Conservation (phyloP, 495 filamentous ascomycete genomes). For the Penicilliopsis zonata region DNA sequence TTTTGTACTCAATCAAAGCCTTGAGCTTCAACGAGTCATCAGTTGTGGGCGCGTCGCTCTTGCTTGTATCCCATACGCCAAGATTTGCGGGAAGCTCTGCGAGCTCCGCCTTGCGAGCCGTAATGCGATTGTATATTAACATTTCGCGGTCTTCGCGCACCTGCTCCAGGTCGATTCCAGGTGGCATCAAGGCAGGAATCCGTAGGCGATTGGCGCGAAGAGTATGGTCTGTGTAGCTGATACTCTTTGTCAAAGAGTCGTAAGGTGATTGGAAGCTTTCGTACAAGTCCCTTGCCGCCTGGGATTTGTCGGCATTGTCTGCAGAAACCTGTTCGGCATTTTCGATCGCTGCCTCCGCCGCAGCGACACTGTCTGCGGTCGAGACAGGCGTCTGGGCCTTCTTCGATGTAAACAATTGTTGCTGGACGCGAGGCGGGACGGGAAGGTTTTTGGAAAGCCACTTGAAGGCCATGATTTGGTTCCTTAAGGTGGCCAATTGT, state of each 20-base stretch:
- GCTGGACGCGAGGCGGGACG: conserved; percentile 60
- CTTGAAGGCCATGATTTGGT: conserved; percentile 77
- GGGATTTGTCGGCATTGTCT: conserved; percentile 17
- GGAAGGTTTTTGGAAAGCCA: conserved; percentile 67
- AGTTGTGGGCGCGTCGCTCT: conserved; percentile 52
- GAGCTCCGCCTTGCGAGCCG: conserved; percentile 67
- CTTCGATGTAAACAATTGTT: conserved; percentile 61
- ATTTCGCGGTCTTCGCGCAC: conserved; percentile 75
- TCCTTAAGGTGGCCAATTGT: conserved; percentile 57
- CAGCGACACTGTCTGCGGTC: conserved; percentile 42
- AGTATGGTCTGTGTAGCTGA: conserved; percentile 70
- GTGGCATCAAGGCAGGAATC: conserved; percentile 77
- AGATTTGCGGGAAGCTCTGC: conserved; percentile 72
- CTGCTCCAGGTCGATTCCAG: conserved; percentile 68
- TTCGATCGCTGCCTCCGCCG: conserved; percentile 41
- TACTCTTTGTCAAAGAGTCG: conserved; percentile 38
- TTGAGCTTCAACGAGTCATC: conserved; percentile 81
- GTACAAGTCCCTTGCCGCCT: conserved; percentile 32
- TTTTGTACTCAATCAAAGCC: conserved; percentile 87
- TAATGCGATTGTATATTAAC: conserved; percentile 81
- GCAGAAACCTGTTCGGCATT: conserved; percentile 24
- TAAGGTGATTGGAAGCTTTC: conserved; percentile 59
- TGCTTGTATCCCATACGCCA: conserved; percentile 67
- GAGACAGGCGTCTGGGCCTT: conserved; percentile 48
- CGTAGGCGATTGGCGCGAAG: conserved; percentile 58